phyloP scores from a whole-genome alignment of 78 protist species.

The Diacronema lutheri region DNA sequence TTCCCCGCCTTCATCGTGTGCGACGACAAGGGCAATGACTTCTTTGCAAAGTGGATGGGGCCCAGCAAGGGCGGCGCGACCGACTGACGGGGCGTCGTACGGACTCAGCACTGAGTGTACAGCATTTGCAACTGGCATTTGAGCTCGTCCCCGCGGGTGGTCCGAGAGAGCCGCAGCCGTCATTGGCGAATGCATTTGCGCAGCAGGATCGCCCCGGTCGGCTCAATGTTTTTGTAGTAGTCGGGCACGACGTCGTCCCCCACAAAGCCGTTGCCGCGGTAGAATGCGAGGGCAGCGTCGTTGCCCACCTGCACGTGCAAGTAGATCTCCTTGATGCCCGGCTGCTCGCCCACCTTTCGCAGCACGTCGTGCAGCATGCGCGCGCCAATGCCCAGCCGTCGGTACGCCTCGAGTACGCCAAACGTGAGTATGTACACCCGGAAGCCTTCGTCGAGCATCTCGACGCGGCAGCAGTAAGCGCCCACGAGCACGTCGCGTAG shows the following conservation, averaged over 20 bases:
- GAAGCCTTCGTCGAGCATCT: neutral
- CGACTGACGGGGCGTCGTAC: neutral
- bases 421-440: neutral
- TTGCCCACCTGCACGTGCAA: conserved; percentile 13
- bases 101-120: no score
- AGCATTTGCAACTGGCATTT: no score
- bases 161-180: no score
- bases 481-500: neutral
- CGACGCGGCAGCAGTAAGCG: neutral
- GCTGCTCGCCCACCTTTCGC: neutral
- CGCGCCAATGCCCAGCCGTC: neutral
- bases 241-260: neutral
- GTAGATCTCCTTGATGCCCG: neutral
- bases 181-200: no score
- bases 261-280: neutral
- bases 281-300: neutral
- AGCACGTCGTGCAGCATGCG: neutral
- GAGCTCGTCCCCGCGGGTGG: no score
- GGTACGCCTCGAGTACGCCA: conserved; percentile 15
- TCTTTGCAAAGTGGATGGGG: conserved; percentile 3
- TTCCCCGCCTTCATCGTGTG: conserved; percentile 86
- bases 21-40: conserved; percentile 68
- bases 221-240: neutral
- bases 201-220: no score
- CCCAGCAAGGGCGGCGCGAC: no score